Evolutionary conservation across 1,284 basidiomycete genomes (phyloP).

Genomic region (Ganoderma lingzhi): DNA sequence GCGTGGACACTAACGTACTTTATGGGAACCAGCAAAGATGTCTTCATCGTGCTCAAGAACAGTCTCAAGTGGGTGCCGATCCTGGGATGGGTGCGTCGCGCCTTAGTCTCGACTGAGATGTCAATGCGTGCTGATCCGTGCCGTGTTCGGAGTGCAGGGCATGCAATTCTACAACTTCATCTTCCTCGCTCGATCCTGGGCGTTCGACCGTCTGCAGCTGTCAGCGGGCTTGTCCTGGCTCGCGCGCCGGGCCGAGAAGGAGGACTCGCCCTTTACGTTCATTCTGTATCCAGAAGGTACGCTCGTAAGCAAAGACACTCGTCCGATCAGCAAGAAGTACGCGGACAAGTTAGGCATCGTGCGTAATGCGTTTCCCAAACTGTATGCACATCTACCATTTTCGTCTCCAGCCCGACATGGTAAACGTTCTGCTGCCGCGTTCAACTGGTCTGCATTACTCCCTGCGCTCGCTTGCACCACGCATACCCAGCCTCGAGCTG

Average conservation of each 20-base stretch:
- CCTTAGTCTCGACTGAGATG: not conserved
- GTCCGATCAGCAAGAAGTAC: slow-evolving; percentile 85
- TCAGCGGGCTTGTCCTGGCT: slow-evolving; percentile 63
- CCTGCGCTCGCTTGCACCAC: slow-evolving; percentile 81
- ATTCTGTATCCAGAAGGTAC: slow-evolving; percentile 95
- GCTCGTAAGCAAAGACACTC: slow-evolving; percentile 83
- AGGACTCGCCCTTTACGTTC: slow-evolving; percentile 79
- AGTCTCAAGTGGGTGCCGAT: slow-evolving; percentile 89
- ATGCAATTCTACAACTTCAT: slow-evolving; percentile 96
- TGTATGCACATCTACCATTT: not conserved
- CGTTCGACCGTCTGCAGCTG: slow-evolving; percentile 76
- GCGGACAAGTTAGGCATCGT: slow-evolving; percentile 86
- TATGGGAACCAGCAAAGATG: slow-evolving; percentile 72
- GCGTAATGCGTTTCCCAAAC: slow-evolving; percentile 28
- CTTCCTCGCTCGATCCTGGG: slow-evolving; percentile 89
- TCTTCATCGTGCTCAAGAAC: slow-evolving; percentile 92
- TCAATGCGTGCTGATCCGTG: slow-evolving; percentile 3
- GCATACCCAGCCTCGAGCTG: slow-evolving; percentile 80
- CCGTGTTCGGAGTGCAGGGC: slow-evolving; percentile 52
- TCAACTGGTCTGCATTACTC: slow-evolving; percentile 92
- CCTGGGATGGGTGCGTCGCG: slow-evolving; percentile 80
- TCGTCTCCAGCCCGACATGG: slow-evolving; percentile 74
- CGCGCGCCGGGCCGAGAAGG: slow-evolving; percentile 65
- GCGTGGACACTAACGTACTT: slow-evolving; percentile 89
- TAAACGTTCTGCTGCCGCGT: slow-evolving; percentile 84